Conservation (phyloP, 2,329 filamentous ascomycete genomes). For the Colletotrichum cordylinicola region DNA sequence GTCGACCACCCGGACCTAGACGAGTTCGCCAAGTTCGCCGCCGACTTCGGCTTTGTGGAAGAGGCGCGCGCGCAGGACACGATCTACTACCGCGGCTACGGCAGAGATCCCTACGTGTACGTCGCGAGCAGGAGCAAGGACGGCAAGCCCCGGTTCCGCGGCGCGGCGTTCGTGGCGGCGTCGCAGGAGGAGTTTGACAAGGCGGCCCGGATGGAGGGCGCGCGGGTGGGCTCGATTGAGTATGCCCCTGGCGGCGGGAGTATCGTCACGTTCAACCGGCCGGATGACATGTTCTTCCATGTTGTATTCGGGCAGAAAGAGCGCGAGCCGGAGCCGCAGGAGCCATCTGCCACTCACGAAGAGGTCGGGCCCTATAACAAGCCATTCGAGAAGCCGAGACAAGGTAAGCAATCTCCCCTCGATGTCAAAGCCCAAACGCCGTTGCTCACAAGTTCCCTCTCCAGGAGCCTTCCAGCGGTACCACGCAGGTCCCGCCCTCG, state of each 20-base stretch:
- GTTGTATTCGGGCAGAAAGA: conserved; percentile 29
- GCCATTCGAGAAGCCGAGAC: not conserved
- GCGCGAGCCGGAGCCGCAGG: conserved; percentile 2
- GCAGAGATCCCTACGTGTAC: conserved; percentile 55
- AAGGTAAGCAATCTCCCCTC: not conserved
- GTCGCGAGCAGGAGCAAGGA: conserved; percentile 37
- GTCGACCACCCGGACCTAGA: conserved; percentile 31
- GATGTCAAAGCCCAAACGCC: not conserved
- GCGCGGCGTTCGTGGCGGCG: conserved; percentile 34
- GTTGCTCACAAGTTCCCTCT: not conserved
- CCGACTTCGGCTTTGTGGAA: conserved; percentile 33
- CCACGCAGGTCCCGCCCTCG: not conserved
- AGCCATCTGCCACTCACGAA: not conserved
- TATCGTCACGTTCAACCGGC: conserved; percentile 37
- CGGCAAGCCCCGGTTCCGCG: conserved; percentile 27
- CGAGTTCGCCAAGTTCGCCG: conserved; percentile 27
- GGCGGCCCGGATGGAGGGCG: conserved; percentile 42
- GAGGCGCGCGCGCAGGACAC: conserved; percentile 27
- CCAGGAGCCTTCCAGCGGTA: not conserved
- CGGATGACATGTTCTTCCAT: conserved; percentile 36
- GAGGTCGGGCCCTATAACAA: not conserved
- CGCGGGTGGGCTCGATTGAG: conserved; percentile 7
- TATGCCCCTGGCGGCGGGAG: conserved; percentile 47
- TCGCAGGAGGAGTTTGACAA: conserved; percentile 40
- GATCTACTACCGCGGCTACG: conserved; percentile 57